These are phyloP conservation scores for Astragalus glycyphyllos DNA, from an alignment of 306 rosid species.

Conservation along the genomic window DNA sequence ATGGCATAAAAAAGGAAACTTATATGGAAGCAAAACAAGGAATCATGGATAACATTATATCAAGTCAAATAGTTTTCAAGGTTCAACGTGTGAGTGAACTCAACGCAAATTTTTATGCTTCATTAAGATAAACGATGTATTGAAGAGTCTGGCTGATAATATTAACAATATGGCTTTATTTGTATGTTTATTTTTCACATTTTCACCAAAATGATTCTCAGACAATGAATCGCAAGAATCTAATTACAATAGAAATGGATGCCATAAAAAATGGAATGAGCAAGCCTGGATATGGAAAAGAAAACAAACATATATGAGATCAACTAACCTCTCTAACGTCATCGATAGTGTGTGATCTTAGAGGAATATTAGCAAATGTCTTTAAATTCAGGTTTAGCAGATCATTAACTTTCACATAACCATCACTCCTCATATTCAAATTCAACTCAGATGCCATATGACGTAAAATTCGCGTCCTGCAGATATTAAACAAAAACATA, in stretches of 20 bases:
- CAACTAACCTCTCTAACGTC: constrained; percentile 84
- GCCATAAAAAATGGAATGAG: constrained; percentile 15
- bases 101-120: constrained; percentile 15
- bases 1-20: neutral
- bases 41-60: neutral
- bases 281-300: constrained; percentile 1
- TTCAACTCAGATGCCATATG: constrained; percentile 88
- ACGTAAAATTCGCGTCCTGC: constrained; percentile 85
- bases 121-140: constrained; percentile 1
- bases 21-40: constrained; percentile 8
- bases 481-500: constrained; percentile 27
- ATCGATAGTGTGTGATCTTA: constrained; percentile 77
- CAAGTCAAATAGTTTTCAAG: constrained; percentile 8
- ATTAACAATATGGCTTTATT: constrained; percentile 13
- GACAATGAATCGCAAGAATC: constrained; percentile 17
- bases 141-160: neutral
- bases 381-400: constrained; percentile 70
- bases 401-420: constrained; percentile 81
- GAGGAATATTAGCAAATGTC: constrained; percentile 80
- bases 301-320: constrained; percentile 3
- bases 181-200: neutral
- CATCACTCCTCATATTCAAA: constrained; percentile 77
- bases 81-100: neutral
- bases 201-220: constrained; percentile 12
- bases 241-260: constrained; percentile 25